Evolutionary conservation across 225 moss, liverwort and hornwort genomes (phyloP).

Genomic region (Sphagnum contortum): DNA sequence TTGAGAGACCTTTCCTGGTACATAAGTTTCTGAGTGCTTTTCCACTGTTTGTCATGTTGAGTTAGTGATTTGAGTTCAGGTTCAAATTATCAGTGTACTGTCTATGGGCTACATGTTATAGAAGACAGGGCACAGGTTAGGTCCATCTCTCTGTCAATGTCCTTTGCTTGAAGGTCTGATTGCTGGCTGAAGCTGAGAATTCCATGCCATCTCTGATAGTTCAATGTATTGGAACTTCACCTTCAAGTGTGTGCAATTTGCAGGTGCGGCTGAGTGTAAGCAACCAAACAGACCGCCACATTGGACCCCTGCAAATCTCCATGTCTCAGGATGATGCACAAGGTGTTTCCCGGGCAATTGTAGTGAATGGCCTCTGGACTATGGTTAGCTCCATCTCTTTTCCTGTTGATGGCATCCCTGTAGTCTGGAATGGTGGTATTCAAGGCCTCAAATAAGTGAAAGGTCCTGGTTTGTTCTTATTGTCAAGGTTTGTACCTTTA

Average conservation of each 20-base stretch:
- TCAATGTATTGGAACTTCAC: no score
- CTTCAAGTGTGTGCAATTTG: neutral
- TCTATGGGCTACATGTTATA: no score
- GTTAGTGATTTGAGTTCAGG: conserved; percentile 1
- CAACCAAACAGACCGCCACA: conserved; percentile 69
- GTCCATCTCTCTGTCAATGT: no score
- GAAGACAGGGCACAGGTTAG: no score
- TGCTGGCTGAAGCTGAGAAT: no score
- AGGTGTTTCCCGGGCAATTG: conserved; percentile 70
- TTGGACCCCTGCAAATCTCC: conserved; percentile 91
- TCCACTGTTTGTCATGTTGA: no score
- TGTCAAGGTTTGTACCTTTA: no score
- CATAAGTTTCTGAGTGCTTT: neutral
- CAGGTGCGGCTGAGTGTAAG: conserved; percentile 85
- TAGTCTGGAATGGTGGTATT: no score
- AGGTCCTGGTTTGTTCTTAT: no score
- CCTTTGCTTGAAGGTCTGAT: no score
- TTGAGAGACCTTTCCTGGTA: conserved; percentile 97
- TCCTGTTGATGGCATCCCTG: neutral
- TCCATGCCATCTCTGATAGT: no score
- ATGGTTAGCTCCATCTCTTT: conserved; percentile 32
- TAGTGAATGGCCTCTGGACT: conserved; percentile 89
- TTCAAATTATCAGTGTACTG: neutral
- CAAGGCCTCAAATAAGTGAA: no score
- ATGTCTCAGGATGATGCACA: conserved; percentile 91